Evolutionary conservation across 129 eudicot genomes (phyloP), one percentile per base, ranked within the genome.

Genomic region (Solidago caesia): DNA sequence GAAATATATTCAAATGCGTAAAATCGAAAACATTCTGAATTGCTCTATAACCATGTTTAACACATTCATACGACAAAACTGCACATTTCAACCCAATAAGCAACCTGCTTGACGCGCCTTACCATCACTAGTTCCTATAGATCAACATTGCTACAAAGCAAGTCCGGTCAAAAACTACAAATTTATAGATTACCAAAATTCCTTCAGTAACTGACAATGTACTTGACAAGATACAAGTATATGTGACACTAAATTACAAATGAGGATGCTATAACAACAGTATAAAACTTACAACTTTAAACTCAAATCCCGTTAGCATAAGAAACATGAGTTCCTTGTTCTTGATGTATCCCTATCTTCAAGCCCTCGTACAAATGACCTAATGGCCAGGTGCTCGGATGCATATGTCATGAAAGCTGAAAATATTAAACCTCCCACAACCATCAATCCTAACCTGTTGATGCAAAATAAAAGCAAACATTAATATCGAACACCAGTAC

Each of bases 331-430:
- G 79, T 81, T 79, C 43, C 88, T 84, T 68, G 87, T 51, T 78
- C 98, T 79, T 51, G 87, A 85, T 25, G 85, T 48, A 52, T 93
- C 97, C 68, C 84, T 84, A 49, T 85, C 97, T 77, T 90, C 96
- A 74, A 81, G 85, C 21, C 97, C 98, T 70, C 91, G 82, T 61
- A 82, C 27, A 44, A 88, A 93, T 43, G 93, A 84, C 78, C 87
- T 86, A 47, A 85, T 82, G 26, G 91, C 91, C 11, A 93, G 92
- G 82, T 90, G 98, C 75, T 90, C 97, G 4, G 98, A 77, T 70
- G 98, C 97, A 70, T 88, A 90, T 21, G 98, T 84, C 93, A 88
- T 83, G 76, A 93, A 93, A 44, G 92, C 82, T n/a, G 96, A 92
- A 86, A 93, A 82, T 55, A 93, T 64, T 56, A 93, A 65, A 83